Evolutionary conservation across 2,329 filamentous ascomycete genomes (phyloP).

Genomic region (Sarocladiaceae sp.): DNA sequence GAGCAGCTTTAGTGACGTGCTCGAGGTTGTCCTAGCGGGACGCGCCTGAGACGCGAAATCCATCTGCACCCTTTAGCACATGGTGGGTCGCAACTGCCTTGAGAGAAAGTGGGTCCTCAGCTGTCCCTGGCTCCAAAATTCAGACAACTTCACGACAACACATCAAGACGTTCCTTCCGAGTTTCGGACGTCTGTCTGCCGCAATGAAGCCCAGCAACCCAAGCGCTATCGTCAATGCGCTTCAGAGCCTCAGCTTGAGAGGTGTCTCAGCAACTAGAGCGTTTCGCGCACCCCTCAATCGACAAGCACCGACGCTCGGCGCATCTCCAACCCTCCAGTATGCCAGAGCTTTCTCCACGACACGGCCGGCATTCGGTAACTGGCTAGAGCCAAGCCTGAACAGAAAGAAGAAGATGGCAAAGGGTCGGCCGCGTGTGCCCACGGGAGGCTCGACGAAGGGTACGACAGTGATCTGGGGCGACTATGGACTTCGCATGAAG

Average conservation of each 20-base stretch:
- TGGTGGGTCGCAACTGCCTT: slow-evolving; percentile 10
- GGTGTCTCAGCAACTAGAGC: slow-evolving; percentile 30
- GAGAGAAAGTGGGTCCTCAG: background rate
- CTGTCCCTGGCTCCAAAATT: slow-evolving; percentile 7
- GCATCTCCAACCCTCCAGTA: slow-evolving; percentile 35
- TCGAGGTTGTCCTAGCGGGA: slow-evolving; percentile 20
- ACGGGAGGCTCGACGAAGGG: slow-evolving; percentile 90
- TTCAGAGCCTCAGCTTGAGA: slow-evolving; percentile 45
- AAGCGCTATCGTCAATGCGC: slow-evolving; percentile 44
- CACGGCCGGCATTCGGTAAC: slow-evolving; percentile 52
- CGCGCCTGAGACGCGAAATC: slow-evolving; percentile 43
- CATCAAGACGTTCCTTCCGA: background rate
- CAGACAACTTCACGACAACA: slow-evolving; percentile 7
- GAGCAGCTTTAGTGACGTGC: slow-evolving; percentile 25
- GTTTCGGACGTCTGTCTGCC: slow-evolving; percentile 14
- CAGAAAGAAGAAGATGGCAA: slow-evolving; percentile 84
- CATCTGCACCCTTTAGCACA: slow-evolving; percentile 34
- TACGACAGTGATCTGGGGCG: slow-evolving; percentile 93
- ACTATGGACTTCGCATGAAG: slow-evolving; percentile 89
- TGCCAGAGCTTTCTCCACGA: slow-evolving; percentile 69
- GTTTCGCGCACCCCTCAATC: slow-evolving; percentile 26
- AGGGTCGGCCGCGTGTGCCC: slow-evolving; percentile 80
- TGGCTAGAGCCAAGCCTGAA: slow-evolving; percentile 79
- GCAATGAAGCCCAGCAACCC: slow-evolving; percentile 43
- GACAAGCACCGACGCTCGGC: slow-evolving; percentile 23